These are phyloP conservation scores for Coniella lustricola DNA, from an alignment of 2,329 filamentous ascomycete species.

Conservation along the genomic window DNA sequence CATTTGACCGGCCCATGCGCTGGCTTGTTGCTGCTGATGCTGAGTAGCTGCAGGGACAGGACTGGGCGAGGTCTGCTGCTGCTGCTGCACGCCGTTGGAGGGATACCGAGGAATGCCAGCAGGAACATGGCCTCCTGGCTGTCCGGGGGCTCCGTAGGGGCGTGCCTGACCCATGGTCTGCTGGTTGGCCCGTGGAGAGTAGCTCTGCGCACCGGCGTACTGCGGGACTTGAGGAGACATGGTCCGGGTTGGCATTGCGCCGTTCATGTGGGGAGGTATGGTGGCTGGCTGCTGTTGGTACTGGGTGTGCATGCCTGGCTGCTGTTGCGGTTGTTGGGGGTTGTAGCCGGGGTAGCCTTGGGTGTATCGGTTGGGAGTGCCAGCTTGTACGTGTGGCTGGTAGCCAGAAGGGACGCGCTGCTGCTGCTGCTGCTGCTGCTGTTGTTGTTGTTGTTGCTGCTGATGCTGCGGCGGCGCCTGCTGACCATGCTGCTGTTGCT, in stretches of 20 bases:
- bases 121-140: conserved; percentile 8
- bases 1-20: conserved; percentile 10
- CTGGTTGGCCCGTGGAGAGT: conserved; percentile 28
- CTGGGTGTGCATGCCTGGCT: conserved; percentile 16
- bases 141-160: conserved; percentile 11
- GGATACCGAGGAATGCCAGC: conserved; percentile 11
- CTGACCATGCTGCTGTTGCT: conserved; percentile 31
- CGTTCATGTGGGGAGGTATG: conserved; percentile 37
- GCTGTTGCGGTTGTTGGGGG: conserved; percentile 20
- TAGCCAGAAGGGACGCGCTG: conserved; percentile 35
- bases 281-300: conserved; percentile 27
- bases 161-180: conserved; percentile 19
- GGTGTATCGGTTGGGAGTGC: conserved; percentile 34
- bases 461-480: conserved; percentile 29
- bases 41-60: conserved; percentile 2
- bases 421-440: conserved; percentile 17
- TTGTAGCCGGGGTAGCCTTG: conserved; percentile 21
- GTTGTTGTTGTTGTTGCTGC: conserved; percentile 21
- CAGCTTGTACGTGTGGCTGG: conserved; percentile 32
- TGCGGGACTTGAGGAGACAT: conserved; percentile 36
- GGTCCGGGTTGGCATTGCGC: conserved; percentile 33
- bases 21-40: no score
- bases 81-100: conserved; percentile 11
- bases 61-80: conserved; percentile 2
- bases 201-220: conserved; percentile 29